Base-by-base conservation (phyloP, 192 early-diverging fungal genomes). In the Coemansia sp. region DNA sequence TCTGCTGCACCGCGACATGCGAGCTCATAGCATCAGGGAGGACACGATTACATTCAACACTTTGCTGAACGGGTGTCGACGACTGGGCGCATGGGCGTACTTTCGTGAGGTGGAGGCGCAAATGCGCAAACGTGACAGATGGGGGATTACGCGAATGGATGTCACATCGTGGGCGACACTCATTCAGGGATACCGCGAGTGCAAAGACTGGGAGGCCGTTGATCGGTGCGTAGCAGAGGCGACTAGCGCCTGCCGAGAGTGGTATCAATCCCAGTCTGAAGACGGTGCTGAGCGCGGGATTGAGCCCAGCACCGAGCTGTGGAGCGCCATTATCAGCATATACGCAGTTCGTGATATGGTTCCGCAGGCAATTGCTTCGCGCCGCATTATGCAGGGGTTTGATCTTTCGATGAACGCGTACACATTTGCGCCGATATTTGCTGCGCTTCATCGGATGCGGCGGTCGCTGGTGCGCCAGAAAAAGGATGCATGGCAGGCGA, bases 31-130 rank as follows among this genome's bases (percentile, higher is more conserved):
- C 23, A 60, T 79, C 14, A 53, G 48, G 7, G 76, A 79, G 29
- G 76, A 79, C 57, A 58, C 67, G 4, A 43, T 73, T 26, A 79
- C 76, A 16, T 73, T 79, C 58, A 79, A 79, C 57, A 79, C 76
- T 43, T 61, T 79, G 27, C 68, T 79, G 29, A 73, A 73, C 48
- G 76, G 67, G 16, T 79, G 76, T 38, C 67, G 76, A n/a, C 62
- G 60, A 29, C 50, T 73, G 47, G 22, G 65, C 0, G 60, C 71
- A 6, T 79, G 76, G 76, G 48, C 29, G 37, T 31, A 59, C 25
- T 79, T 79, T 45, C 39, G 56, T 21, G 67, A 67, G 16, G 59
- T 73, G 26, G 67, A 73, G 16, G 35, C 57, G 41, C 76, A 79
- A 22, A 60, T 79, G 61, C n/a, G 55, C 19, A 50, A 67, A 61